phyloP scores from a whole-genome alignment of 2,329 filamentous ascomycete species.

The Zasmidium cellare region DNA sequence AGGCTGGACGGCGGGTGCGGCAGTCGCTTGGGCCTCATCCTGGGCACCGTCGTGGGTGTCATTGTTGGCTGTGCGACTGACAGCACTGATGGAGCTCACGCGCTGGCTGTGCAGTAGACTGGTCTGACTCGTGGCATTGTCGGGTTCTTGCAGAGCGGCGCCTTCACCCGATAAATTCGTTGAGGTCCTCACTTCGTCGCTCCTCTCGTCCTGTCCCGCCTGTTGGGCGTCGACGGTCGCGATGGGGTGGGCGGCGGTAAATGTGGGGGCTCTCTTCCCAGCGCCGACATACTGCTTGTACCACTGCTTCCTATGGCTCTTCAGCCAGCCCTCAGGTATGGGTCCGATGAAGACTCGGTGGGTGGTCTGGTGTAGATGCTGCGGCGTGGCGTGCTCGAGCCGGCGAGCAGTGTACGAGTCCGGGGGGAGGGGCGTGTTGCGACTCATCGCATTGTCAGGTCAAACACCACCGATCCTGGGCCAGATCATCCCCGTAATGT shows the following conservation, averaged over 20 bases:
- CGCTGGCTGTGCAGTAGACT: constrained; percentile 28
- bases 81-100: constrained; percentile 10
- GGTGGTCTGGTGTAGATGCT: constrained; percentile 62
- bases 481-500: neutral
- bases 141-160: constrained; percentile 6
- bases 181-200: constrained; percentile 4
- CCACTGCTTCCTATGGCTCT: constrained; percentile 63
- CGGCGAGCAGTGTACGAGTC: constrained; percentile 42
- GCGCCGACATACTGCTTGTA: constrained; percentile 54
- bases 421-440: constrained; percentile 22
- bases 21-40: constrained; percentile 6
- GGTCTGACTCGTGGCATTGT: constrained; percentile 25
- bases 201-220: neutral
- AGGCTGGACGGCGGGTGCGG: constrained; percentile 11
- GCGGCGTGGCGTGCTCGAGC: constrained; percentile 58
- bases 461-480: neutral
- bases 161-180: constrained; percentile 7
- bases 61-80: neutral
- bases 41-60: neutral
- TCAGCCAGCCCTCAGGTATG: constrained; percentile 65
- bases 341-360: constrained; percentile 66
- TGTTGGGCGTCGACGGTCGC: neutral
- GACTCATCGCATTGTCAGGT: constrained; percentile 16
- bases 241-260: constrained; percentile 29
- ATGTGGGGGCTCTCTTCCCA: constrained; percentile 29